Evolutionary conservation across 2,329 filamentous ascomycete genomes (phyloP).

Genomic region (Colletotrichum cuscutae): DNA sequence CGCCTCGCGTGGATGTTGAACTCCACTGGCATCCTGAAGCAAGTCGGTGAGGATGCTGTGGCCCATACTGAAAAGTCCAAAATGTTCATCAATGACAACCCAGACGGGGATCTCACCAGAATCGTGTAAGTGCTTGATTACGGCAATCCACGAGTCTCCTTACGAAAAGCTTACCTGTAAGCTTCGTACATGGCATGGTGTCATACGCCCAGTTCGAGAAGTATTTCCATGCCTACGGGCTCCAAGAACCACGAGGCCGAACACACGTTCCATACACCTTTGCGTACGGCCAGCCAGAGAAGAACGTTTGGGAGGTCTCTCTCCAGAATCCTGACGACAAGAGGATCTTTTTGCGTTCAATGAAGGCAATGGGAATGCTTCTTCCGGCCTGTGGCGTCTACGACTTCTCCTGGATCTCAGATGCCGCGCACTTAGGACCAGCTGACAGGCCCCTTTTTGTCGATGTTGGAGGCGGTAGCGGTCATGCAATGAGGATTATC

Average conservation of each 20-base stretch:
- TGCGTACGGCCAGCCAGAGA: conserved; percentile 41
- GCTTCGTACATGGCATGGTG: neutral
- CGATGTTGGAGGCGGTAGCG: conserved; percentile 47
- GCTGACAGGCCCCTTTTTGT: conserved; percentile 39
- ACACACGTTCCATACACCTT: conserved; percentile 43
- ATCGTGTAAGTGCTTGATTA: conserved; percentile 14
- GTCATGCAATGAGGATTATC: conserved; percentile 37
- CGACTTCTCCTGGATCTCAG: conserved; percentile 43
- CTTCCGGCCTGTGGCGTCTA: conserved; percentile 34
- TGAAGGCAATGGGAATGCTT: conserved; percentile 28
- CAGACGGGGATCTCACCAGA: conserved; percentile 24
- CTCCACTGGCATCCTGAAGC: conserved; percentile 34
- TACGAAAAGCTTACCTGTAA: neutral
- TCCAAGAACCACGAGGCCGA: conserved; percentile 41
- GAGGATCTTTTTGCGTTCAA: conserved; percentile 38
- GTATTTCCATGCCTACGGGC: conserved; percentile 45
- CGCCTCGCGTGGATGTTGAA: conserved; percentile 33
- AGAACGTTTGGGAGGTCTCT: conserved; percentile 45
- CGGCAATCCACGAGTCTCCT: fast-evolving
- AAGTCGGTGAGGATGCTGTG: conserved; percentile 34
- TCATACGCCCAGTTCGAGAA: neutral
- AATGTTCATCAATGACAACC: conserved; percentile 11
- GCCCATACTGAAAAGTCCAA: conserved; percentile 38
- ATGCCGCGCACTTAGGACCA: conserved; percentile 17
- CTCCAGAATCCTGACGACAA: conserved; percentile 37